Base-by-base conservation (phyloP, 352 stramenopile genomes). In the Globisporangium splendens region DNA sequence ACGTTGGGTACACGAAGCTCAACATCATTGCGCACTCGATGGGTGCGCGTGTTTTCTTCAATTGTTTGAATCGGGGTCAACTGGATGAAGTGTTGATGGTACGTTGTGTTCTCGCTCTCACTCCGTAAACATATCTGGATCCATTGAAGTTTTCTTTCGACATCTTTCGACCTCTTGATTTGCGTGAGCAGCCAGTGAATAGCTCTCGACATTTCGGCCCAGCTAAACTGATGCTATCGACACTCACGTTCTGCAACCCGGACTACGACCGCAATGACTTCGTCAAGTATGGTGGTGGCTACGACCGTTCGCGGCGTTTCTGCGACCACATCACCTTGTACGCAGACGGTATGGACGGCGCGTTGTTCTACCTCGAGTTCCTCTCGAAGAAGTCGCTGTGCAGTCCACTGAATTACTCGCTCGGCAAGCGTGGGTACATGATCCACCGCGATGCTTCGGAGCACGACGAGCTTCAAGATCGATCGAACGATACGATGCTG, bases 231-330 rank as follows among this genome's bases (percentile, higher is more conserved):
- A 56, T 67, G 48, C 62, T 86, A 0, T 77, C 73, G 15, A 93
- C 69, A 22, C 79, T 95, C 3, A 94, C 75, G 8, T 81, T 95
- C 46, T 72, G 79, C 39, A 94, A 95, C 46, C 80, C 86, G 8
- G 84, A 94, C 63, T 95, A 91, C 55, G 73, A 84, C 12, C 64
- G 83, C 10, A 62, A 74, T 15, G 73, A 76, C 22, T 95, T 94
- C 38, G 65, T 73, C 5, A 73, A 83, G 31, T 77, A 79, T 42
- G 80, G 75, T 17, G 75, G 75, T 54, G 70, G 57, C 0, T 95
- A 90, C 42, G 66, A 76, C 21, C 65, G 65, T 1, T 65, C 86
- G 14, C 79, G 77, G 11, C 69, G 68, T 12, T 84, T 90, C 33
- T 85, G 73, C 52, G 66, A 68, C 15, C 69, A 77, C 50, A 85